phyloP scores from a whole-genome alignment of 208 protist species.

The Entamoeba moshkovskii region DNA sequence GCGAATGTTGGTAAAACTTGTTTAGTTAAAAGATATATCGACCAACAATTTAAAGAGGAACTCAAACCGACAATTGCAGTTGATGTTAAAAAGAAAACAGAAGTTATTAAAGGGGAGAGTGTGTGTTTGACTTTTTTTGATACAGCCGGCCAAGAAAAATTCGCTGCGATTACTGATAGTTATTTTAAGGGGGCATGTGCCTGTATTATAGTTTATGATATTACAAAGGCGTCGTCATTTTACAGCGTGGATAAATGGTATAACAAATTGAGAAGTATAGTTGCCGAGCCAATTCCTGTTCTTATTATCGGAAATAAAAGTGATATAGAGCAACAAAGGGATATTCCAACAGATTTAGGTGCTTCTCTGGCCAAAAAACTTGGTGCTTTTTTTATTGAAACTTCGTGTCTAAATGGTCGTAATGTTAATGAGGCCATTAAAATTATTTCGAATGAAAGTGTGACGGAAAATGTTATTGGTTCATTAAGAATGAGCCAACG shows the following conservation, averaged over 20 bases:
- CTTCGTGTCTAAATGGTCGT: not conserved
- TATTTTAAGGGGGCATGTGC: constrained; percentile 17
- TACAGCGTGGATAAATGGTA: constrained; percentile 55
- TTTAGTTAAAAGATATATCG: not conserved
- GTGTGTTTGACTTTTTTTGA: not conserved
- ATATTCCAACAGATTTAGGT: not conserved
- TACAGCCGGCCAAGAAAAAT: constrained; percentile 18
- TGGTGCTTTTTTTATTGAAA: not conserved
- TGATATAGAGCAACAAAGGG: not conserved
- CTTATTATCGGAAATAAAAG: not conserved
- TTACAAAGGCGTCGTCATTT: constrained; percentile 54
- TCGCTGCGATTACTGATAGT: not conserved
- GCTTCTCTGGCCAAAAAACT: not conserved
- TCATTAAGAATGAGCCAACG: not conserved
- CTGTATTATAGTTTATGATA: constrained; percentile 65
- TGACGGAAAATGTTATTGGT: not conserved
- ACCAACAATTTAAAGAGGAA: not conserved
- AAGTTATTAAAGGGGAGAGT: not conserved
- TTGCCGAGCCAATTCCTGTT: too few relatives aligned
- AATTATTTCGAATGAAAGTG: not conserved
- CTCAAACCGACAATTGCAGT: not conserved
- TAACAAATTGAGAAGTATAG: not conserved
- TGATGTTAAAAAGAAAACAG: not conserved
- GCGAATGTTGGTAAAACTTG: not conserved
- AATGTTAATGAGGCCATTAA: not conserved